Percentiles rank a stretch among this genome's conserved stretches.
phyloP scores from a whole-genome alignment of 257 asterid species.

The Lycium ferocissimum region DNA sequence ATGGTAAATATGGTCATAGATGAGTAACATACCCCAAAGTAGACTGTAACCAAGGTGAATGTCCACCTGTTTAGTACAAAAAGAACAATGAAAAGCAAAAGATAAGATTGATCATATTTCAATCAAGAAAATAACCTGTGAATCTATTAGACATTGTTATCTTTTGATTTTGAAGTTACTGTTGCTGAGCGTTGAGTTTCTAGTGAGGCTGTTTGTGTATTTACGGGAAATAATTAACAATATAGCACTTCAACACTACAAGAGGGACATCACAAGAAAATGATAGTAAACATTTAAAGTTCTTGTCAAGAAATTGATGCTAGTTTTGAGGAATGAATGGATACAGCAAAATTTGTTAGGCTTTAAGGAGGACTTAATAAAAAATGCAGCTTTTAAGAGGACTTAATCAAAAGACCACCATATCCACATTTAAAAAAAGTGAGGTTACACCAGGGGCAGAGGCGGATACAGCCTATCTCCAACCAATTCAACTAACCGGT shows the following conservation, averaged over 20 bases:
- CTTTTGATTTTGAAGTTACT: constrained; percentile 25
- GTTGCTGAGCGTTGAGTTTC: not conserved
- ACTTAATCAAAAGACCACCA: not conserved
- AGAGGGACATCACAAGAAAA: not conserved
- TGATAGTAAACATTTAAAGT: not conserved
- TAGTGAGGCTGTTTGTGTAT: not conserved
- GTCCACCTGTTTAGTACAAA: constrained; percentile 83
- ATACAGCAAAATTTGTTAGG: not conserved
- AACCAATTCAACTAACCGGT: not conserved
- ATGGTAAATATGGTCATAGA: constrained; percentile 31
- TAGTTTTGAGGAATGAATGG: not conserved
- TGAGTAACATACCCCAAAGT: constrained; percentile 79
- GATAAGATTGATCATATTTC: not conserved
- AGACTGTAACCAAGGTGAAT: constrained; percentile 70
- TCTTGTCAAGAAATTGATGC: not conserved
- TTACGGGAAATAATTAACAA: not conserved
- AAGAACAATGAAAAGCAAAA: constrained; percentile 27
- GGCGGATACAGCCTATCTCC: not conserved
- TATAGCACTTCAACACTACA: not conserved
- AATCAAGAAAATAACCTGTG: not conserved
- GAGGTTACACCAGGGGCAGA: not conserved
- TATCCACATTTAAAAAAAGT: not conserved
- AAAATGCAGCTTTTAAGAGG: not conserved
- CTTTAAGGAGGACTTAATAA: not conserved
- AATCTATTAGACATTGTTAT: not conserved